These are phyloP conservation scores for Trichoderma pleuroti DNA, from an alignment of 2,329 filamentous ascomycete species.

Conservation along the genomic window DNA sequence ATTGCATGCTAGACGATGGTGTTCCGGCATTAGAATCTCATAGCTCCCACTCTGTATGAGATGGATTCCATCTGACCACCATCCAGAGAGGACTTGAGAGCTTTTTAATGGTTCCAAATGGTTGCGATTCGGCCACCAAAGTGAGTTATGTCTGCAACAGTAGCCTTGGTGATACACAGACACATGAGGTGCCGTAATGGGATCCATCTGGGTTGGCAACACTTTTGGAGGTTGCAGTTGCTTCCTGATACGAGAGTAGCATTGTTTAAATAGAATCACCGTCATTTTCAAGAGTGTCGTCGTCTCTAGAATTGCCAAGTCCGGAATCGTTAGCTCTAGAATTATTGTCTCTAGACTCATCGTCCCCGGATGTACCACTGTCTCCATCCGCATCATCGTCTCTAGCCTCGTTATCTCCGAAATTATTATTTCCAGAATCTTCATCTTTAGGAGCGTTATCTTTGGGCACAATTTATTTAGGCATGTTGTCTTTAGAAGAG, in stretches of 20 bases:
- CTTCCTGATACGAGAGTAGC: background rate
- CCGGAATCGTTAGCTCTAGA: background rate
- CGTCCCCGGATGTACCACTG: background rate
- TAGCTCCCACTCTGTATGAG: background rate
- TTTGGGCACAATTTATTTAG: background rate
- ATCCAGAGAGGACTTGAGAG: background rate
- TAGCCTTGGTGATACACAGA: slow-evolving; percentile 11
- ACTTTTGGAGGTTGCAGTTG: background rate
- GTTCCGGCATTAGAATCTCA: background rate
- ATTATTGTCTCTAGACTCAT: background rate
- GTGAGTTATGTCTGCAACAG: slow-evolving; percentile 5
- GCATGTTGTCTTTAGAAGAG: background rate
- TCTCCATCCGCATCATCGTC: background rate
- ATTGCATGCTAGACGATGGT: background rate
- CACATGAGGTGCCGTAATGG: background rate
- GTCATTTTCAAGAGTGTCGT: background rate
- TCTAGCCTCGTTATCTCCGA: background rate
- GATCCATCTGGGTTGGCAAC: background rate
- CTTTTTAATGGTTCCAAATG: background rate
- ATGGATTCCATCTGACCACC: background rate
- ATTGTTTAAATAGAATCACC: background rate
- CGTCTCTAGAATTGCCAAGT: background rate
- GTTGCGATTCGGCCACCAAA: background rate
- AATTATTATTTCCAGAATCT: background rate
- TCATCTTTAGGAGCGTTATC: background rate